Evolutionary conservation across 768 basidiomycete species (phyloP).

Genomic region (Plicaturopsis crispa): DNA sequence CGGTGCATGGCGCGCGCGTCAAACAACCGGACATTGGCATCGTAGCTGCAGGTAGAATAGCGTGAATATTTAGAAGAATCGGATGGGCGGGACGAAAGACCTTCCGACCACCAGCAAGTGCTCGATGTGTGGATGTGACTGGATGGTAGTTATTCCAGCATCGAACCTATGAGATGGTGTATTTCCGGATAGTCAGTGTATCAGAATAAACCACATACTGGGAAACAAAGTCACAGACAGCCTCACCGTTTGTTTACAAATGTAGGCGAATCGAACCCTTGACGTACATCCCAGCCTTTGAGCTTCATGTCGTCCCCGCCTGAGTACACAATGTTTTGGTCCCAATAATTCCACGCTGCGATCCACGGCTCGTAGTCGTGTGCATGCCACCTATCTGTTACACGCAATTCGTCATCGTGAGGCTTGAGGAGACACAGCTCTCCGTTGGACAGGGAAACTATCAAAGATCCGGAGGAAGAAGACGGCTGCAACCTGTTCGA

Average conservation of each 20-base stretch:
- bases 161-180: constrained; percentile 57
- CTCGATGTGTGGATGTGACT: constrained; percentile 73
- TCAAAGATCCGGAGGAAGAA: constrained; percentile 51
- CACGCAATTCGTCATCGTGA: constrained; percentile 32
- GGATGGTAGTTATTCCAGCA: constrained; percentile 88
- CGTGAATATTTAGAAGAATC: constrained; percentile 2
- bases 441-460: constrained; percentile 82
- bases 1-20: constrained; percentile 63
- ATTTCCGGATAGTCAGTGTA: constrained; percentile 1
- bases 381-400: constrained; percentile 67
- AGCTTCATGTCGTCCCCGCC: constrained; percentile 90
- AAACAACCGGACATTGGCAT: constrained; percentile 72
- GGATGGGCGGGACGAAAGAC: constrained; percentile 29
- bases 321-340: constrained; percentile 73
- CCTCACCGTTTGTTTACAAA: constrained; percentile 68
- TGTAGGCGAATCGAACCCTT: constrained; percentile 48
- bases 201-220: neutral
- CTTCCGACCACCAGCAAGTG: constrained; percentile 88
- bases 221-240: too few relatives aligned
- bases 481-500: constrained; percentile 44
- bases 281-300: constrained; percentile 86
- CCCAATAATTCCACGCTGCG: constrained; percentile 85
- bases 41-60: constrained; percentile 53
- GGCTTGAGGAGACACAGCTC: constrained; percentile 53
- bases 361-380: constrained; percentile 97